A percentile compares a stretch with the other conserved stretches of the same genome.
Evolutionary conservation across 2,329 filamentous ascomycete genomes (phyloP).

Genomic region (Monascus ruber): DNA sequence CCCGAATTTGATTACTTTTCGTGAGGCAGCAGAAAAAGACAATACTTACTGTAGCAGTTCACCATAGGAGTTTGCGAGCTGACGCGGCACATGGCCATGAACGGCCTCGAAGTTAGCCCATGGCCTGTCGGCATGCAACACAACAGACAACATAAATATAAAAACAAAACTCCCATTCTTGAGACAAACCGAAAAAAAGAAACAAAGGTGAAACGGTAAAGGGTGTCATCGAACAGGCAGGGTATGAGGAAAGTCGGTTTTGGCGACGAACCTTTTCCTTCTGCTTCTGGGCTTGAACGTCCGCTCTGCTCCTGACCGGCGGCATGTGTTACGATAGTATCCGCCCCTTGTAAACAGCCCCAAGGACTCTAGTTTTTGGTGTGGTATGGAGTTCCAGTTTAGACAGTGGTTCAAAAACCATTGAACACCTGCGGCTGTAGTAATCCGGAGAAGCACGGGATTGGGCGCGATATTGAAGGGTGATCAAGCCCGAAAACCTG

Average conservation of each 20-base stretch:
- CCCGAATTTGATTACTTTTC: neutral
- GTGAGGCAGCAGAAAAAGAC: neutral
- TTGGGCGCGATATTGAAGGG: neutral
- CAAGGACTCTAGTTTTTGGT: conserved; percentile 11
- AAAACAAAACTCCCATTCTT: too few species aligned
- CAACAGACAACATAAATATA: too few species aligned
- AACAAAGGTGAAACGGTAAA: neutral
- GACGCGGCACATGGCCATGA: conserved; percentile 7
- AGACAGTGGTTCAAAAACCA: conserved; percentile 5
- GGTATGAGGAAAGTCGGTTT: neutral
- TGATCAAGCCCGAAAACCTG: too few species aligned
- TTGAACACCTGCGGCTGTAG: conserved; percentile 8
- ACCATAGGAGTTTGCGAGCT: conserved; percentile 96
- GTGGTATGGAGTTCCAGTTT: conserved; percentile 6
- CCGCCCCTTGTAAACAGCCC: conserved; percentile 12
- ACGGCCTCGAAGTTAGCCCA: neutral
- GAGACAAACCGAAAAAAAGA: neutral
- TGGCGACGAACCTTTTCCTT: conserved; percentile 43
- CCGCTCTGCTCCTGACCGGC: conserved; percentile 32
- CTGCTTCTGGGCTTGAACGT: conserved; percentile 48
- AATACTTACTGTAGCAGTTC: conserved; percentile 75
- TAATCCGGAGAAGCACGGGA: conserved; percentile 2
- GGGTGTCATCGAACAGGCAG: neutral
- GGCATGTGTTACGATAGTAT: conserved; percentile 31
- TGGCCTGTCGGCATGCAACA: too few species aligned